Percentiles rank a stretch among this genome's conserved stretches.
Evolutionary conservation across 768 basidiomycete species (phyloP).

Genomic region (Pleurotus sapidus): DNA sequence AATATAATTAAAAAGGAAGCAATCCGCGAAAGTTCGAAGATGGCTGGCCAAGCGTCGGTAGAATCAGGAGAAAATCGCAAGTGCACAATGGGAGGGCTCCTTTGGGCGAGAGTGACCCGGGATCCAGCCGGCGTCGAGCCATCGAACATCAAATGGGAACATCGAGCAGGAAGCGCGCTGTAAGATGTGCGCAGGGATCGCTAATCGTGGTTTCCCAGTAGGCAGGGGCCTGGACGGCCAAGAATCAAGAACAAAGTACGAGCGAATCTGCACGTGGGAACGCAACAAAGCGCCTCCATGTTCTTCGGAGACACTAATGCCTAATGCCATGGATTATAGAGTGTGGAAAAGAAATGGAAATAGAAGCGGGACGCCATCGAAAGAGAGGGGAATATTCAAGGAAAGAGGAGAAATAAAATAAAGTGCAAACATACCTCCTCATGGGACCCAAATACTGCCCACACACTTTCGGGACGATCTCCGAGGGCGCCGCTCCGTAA

Average conservation of each 20-base stretch:
- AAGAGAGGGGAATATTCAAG: too few relatives aligned
- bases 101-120: too few relatives aligned
- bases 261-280: neutral
- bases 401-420: too few relatives aligned
- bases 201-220: too few relatives aligned
- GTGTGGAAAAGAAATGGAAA: neutral
- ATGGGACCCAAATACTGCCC: slow-evolving; percentile 58
- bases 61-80: too few relatives aligned
- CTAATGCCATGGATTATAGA: neutral
- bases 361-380: neutral
- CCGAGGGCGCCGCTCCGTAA: slow-evolving; percentile 29
- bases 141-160: slow-evolving; percentile 34
- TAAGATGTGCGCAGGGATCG: too few relatives aligned
- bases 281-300: neutral
- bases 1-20: too few relatives aligned
- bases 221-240: too few relatives aligned
- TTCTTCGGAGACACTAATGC: neutral
- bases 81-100: too few relatives aligned
- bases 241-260: neutral
- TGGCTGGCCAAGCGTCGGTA: too few relatives aligned
- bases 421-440: slow-evolving; percentile 47
- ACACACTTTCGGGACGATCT: slow-evolving; percentile 34
- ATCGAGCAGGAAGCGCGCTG: too few relatives aligned
- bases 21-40: too few relatives aligned
- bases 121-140: slow-evolving; percentile 25